Evolutionary conservation across 2,329 filamentous ascomycete genomes (phyloP), one percentile per base, ranked within the genome.

Genomic region (Pseudogymnoascus sp.): DNA sequence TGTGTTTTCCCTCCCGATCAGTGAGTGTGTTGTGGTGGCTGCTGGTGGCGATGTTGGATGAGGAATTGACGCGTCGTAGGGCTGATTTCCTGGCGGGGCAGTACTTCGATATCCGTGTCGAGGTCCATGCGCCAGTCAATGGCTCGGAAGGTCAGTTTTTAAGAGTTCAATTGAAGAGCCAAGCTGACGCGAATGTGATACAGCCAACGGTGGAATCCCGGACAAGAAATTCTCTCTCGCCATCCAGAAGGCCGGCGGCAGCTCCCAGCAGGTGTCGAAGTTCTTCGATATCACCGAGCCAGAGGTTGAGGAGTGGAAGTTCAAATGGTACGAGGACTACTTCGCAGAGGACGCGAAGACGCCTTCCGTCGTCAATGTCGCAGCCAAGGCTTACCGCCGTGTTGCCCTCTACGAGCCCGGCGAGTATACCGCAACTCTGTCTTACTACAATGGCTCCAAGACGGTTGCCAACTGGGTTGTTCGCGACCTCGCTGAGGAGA

Each of bases 71-170:
- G 34, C 11, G 30, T 38, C 32, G 54, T 63, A 81, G 79, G 76
- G 85, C 87, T 65, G 90, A 94, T 69, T 94, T 94, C 75, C 81
- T 95, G 1, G 86, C 90, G 4, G 90, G 90, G 11, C 90, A 94
- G 75, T 87, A 83, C 72, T 94, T 94, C 70, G 90, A 94, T 71
- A 86, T 95, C 64, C 86, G 90, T 63, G 81, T 93, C 63, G 90
- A 94, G 73, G 83, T 94, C 30, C 89, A 93, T 71, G 88, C 89
- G 8, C 89, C 89, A 5, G 79, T 87, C 70, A 94, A 94, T 73
- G 90, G 90, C 65, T 89, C 87, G 37, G 89, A 94, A 74, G 50
- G 50, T 57, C 9, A 20, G 50, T 57, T 25, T 1, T 47, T 3
- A 47, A 47, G 41, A 12, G 25, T 28, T 9, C 12, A 47, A 47